A percentile compares a stretch with the other conserved stretches of the same genome.
phyloP scores from a whole-genome alignment of 148 eudicot species.

The Selenicereus undatus region DNA sequence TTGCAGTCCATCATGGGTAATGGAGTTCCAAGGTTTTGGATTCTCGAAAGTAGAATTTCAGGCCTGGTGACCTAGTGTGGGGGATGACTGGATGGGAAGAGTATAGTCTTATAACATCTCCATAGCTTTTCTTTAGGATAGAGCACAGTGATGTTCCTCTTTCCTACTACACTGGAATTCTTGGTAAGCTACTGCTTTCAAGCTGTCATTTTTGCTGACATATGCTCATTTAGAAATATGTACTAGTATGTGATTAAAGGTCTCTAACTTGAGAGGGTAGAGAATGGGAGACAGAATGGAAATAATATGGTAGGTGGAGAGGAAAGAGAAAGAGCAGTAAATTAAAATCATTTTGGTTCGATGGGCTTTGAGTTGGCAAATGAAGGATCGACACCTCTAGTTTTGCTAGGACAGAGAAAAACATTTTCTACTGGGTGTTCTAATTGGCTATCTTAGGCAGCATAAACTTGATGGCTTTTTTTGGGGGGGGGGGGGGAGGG shows the following conservation, averaged over 20 bases:
- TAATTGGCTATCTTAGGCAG: conserved; percentile 20
- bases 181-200: conserved; percentile 33
- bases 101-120: conserved; percentile 39
- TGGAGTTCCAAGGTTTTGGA: conserved; percentile 67
- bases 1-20: conserved; percentile 46
- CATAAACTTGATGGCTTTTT: conserved; percentile 21
- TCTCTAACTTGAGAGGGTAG: no score
- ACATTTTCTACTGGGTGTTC: not conserved
- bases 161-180: conserved; percentile 63
- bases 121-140: conserved; percentile 37
- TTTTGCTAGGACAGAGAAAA: not conserved
- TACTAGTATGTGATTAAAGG: not conserved
- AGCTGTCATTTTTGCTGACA: not conserved
- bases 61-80: conserved; percentile 50
- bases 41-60: conserved; percentile 45
- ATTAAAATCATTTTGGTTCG: not conserved
- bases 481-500: conserved; percentile 21
- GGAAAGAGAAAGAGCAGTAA: not conserved
- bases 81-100: conserved; percentile 65
- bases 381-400: not conserved
- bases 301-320: not conserved
- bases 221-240: no score
- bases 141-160: conserved; percentile 62
- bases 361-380: not conserved
- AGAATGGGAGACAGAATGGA: no score